Conservation (phyloP, 345 rosid genomes). For the Salix dunnii region DNA sequence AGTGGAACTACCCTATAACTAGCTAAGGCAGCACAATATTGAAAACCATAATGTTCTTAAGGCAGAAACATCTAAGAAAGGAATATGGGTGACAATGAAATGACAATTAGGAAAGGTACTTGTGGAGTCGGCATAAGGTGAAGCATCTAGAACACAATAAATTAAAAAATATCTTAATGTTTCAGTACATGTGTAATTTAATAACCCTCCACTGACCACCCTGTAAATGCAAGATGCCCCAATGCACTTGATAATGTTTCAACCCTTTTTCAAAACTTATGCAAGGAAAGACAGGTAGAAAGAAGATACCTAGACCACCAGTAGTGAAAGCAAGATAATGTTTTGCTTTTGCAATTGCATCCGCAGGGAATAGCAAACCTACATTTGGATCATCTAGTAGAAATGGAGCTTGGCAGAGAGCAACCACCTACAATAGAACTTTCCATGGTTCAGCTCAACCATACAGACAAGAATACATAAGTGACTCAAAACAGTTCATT, state of each 20-base stretch:
- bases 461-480: slow-evolving; percentile 4
- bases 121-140: not conserved
- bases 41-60: not conserved
- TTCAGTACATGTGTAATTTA: not conserved
- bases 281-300: not conserved
- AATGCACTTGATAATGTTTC: not conserved
- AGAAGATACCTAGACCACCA: slow-evolving; percentile 86
- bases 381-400: slow-evolving; percentile 94
- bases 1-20: not conserved
- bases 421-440: slow-evolving; percentile 66
- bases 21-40: not conserved
- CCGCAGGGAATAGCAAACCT: slow-evolving; percentile 84
- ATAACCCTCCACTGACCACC: not conserved
- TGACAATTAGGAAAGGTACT: not conserved
- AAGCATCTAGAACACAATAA: not conserved
- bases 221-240: not conserved
- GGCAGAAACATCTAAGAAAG: not conserved
- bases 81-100: not conserved
- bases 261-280: not conserved
- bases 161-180: not conserved
- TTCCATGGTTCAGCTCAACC: slow-evolving; percentile 23
- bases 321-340: slow-evolving; percentile 78
- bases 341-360: slow-evolving; percentile 93
- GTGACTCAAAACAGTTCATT: not conserved
- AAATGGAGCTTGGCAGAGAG: slow-evolving; percentile 97